Evolutionary conservation across 805 yeast species (phyloP), one percentile per base, ranked within the genome.

Genomic region (Cyberlindnera nakhonratchasimensis): DNA sequence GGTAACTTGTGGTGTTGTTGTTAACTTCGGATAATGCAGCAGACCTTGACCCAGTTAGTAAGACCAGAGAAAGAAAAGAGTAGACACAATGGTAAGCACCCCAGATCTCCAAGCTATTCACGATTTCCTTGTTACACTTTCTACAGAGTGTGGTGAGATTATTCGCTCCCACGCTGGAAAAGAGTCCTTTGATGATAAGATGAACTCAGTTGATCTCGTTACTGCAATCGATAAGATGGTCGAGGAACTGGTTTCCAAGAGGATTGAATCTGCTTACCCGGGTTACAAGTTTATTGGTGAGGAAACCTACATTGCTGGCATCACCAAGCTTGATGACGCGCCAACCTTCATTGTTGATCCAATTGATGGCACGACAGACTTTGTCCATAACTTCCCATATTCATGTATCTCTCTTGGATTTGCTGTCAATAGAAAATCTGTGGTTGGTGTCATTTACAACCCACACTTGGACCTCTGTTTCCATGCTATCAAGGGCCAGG

Each of bases 331-430:
- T 13, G 63, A 73, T 2, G 68, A 69, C 30, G 74, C 64, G 4
- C 85, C 85, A 17, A 79, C 84, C 2, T 80, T 80, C 53, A 71
- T 80, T 41, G 80, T 80, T 16, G 85, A 79, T 53, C 82, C 82
- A 31, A 74, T 77, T 55, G 83, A 79, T 50, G 85, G 85, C 11
- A 80, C 86, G 1, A 78, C 83, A 5, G 75, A 80, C 58, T 80
- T 80, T 58, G 71, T 79, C 39, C 86, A 80, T 56, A 70, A 67
- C 34, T 80, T 75, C 62, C 86, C 85, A 2, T 74, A 68, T 55
- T 71, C 79, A 33, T 79, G 84, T 59, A 77, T 77, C 37, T 80
- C 85, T 1, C 54, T 80, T 29, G 85, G 85, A 0, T 68, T 80
- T 40, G 69, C 82, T 1, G 58, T 74, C 14, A 55, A 66, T 45